These are phyloP conservation scores for Teratosphaeria nubilosa DNA, from an alignment of 2,329 filamentous ascomycete genomes.

Conservation along the genomic window DNA sequence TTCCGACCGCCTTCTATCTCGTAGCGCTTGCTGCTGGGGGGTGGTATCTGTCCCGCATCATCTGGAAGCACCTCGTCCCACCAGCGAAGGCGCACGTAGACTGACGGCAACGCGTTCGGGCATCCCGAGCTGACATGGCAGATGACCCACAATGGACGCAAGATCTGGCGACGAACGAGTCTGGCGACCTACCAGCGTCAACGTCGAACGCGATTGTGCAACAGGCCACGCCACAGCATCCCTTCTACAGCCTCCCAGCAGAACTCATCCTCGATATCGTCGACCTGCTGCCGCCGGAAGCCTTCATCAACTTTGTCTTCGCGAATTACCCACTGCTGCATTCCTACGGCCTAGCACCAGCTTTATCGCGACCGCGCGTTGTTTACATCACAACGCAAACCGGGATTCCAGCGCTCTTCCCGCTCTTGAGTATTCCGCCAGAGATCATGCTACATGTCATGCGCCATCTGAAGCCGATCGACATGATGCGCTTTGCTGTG, in stretches of 20 bases:
- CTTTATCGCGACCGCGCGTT: slow-evolving; percentile 21
- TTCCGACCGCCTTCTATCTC: slow-evolving; percentile 63
- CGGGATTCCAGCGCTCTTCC: slow-evolving; percentile 19
- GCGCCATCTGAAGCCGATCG: slow-evolving; percentile 20
- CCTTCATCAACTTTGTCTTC: slow-evolving; percentile 37
- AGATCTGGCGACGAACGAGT: neutral
- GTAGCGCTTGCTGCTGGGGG: slow-evolving; percentile 46
- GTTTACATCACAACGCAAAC: slow-evolving; percentile 22
- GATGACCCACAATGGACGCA: neutral
- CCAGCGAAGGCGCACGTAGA: slow-evolving; percentile 15
- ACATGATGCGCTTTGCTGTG: slow-evolving; percentile 32
- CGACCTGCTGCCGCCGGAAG: slow-evolving; percentile 28
- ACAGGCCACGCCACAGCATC: slow-evolving; percentile 13
- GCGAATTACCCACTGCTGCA: slow-evolving; percentile 36
- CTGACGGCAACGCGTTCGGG: slow-evolving; percentile 4
- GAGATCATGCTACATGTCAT: slow-evolving; percentile 33
- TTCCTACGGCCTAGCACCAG: slow-evolving; percentile 27
- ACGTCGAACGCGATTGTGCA: neutral
- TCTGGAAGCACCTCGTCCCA: slow-evolving; percentile 26
- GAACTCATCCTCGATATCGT: slow-evolving; percentile 40
- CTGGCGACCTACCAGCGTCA: neutral
- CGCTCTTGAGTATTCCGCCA: slow-evolving; percentile 25
- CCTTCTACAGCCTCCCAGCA: slow-evolving; percentile 33
- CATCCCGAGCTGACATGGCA: neutral
- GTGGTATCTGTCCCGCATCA: slow-evolving; percentile 40